A percentile compares a stretch with the other conserved stretches of the same genome.
Evolutionary conservation across 108 stramenopile genomes (phyloP).

Genomic region (Nitzschia inconspicua): DNA sequence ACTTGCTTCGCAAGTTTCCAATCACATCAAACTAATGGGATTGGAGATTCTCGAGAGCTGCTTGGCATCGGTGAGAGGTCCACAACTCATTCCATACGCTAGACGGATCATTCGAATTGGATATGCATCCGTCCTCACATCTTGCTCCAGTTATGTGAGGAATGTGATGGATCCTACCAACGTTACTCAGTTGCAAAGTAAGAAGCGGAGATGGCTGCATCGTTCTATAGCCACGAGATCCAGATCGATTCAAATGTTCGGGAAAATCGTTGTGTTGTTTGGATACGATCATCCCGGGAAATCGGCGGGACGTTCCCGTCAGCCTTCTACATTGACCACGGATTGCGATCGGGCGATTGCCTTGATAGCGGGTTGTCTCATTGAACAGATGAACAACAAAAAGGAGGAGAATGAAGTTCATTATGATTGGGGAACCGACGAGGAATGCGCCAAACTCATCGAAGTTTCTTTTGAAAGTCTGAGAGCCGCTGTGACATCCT

Average conservation of each 20-base stretch:
- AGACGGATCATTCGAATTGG: slow-evolving; percentile 33
- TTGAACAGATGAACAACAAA: slow-evolving; percentile 30
- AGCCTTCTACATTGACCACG: not conserved
- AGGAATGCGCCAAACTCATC: slow-evolving; percentile 24
- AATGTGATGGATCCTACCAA: slow-evolving; percentile 37
- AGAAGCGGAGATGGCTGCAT: slow-evolving; percentile 46
- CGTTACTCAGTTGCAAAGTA: slow-evolving; percentile 26
- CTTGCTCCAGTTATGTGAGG: slow-evolving; percentile 32
- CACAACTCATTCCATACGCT: slow-evolving; percentile 31
- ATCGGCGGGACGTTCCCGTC: not conserved
- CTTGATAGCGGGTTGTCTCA: slow-evolving; percentile 32
- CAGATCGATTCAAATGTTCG: slow-evolving; percentile 20
- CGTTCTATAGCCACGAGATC: slow-evolving; percentile 29
- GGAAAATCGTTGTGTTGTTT: slow-evolving; percentile 3
- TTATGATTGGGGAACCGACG: slow-evolving; percentile 27
- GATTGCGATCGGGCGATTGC: slow-evolving; percentile 23
- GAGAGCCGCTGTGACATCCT: slow-evolving; percentile 6
- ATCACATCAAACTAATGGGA: slow-evolving; percentile 36
- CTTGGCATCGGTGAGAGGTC: slow-evolving; percentile 20
- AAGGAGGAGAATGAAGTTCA: not conserved
- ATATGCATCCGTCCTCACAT: slow-evolving; percentile 36
- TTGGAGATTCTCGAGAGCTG: slow-evolving; percentile 26
- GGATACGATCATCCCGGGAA: slow-evolving; percentile 27
- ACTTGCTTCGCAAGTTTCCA: slow-evolving; percentile 21
- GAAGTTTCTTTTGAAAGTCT: slow-evolving; percentile 20